Evolutionary conservation across 495 filamentous ascomycete genomes (phyloP), one percentile per base, ranked within the genome.

Genomic region (Cercophora samala): DNA sequence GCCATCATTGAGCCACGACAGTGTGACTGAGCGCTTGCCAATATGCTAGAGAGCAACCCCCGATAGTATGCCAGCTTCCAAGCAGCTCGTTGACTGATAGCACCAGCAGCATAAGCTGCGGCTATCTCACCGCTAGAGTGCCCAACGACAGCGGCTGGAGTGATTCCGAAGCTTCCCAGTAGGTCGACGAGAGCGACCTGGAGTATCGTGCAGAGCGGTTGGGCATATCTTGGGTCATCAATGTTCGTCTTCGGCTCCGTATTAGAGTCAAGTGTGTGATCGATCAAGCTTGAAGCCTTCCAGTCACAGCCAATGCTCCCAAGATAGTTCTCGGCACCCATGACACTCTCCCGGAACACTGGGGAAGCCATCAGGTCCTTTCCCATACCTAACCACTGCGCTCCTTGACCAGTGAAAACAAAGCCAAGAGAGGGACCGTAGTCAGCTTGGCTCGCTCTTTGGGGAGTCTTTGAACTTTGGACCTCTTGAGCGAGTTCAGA

Each of bases 41-140:
- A 13, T 51, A 37, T 64, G 8, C 66, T 60, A 0, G 78, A 68
- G 4, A 74, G 67, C n/a, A 64, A 64, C 8, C 81, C 74, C 51
- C 78, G 76, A 66, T 80, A 68, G 76, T 79, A 77, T 24, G 86
- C 78, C 4, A 87, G 32, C 54, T 78, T 74, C 74, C 81, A 82
- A 9, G 80, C 81, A 0, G 79, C 74, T 15, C 71, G 19, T 17
- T 81, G 74, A 1, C 77, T 73, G 18, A 85, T 37, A 15, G 74
- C 73, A 4, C 82, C 82, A 3, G 68, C 63, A 11, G 79, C 67
- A 67, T 82, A 84, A 1, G 78, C 78, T 0, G 78, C 78, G 2
- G 76, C 78, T 68, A 88, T 88, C 69, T 89, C 87, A 2, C 87
- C 87, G 67, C 81, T 85, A 1, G 86, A 89, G 68, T 89, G 86